Percentiles rank a stretch among this genome's conserved stretches.
phyloP scores from a whole-genome alignment of 306 rosid genomes.

The Aeschynomene evenia region DNA sequence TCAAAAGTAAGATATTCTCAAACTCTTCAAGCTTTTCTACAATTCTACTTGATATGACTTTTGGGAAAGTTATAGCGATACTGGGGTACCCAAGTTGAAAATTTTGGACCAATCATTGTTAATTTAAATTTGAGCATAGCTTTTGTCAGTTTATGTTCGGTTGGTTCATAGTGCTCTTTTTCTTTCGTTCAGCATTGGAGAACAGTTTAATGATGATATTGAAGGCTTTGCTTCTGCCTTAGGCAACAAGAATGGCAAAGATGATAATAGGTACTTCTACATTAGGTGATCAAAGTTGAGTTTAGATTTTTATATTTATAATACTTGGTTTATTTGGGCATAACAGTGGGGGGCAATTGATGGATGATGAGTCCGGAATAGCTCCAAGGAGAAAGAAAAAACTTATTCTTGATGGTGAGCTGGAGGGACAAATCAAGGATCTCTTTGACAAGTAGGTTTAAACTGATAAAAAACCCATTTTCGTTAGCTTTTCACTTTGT shows the following conservation, averaged over 20 bases:
- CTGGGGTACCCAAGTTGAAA: conserved; percentile 8
- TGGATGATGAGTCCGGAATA: conserved; percentile 43
- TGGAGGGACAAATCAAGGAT: conserved; percentile 67
- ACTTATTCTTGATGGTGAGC: conserved; percentile 59
- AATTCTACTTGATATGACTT: not conserved
- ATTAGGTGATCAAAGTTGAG: conserved; percentile 18
- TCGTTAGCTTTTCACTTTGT: no score
- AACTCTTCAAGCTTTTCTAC: conserved; percentile 23
- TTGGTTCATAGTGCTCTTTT: not conserved
- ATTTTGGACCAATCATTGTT: not conserved
- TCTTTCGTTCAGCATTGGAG: conserved; percentile 37
- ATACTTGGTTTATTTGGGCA: conserved; percentile 37
- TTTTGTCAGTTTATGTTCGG: not conserved
- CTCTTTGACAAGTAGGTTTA: conserved; percentile 72
- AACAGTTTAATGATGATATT: conserved; percentile 31
- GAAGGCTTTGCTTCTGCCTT: conserved; percentile 46
- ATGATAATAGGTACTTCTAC: conserved; percentile 40
- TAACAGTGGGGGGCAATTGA: conserved; percentile 50
- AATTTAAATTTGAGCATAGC: not conserved
- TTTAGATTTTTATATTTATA: conserved; percentile 23
- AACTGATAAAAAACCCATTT: conserved; percentile 1
- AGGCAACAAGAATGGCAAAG: conserved; percentile 35
- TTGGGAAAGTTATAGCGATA: not conserved
- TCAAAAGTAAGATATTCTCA: conserved; percentile 52
- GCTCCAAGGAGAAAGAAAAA: conserved; percentile 57